Base-by-base conservation (phyloP, 2,329 filamentous ascomycete genomes). In the Escovopsis sp. region DNA sequence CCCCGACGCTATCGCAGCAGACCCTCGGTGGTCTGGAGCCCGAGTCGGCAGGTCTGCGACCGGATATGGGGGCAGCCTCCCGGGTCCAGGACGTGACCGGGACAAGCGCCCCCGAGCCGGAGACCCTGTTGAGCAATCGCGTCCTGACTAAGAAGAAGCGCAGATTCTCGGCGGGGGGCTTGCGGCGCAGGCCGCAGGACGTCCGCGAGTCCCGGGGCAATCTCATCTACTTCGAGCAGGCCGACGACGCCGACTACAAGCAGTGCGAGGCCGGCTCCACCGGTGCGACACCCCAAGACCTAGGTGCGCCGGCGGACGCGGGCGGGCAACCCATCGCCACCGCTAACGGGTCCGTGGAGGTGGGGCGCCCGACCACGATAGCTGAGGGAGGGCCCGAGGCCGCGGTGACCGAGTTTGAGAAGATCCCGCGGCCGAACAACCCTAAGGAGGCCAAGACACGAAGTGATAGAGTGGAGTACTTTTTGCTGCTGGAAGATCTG, bases 401-500 rank as follows among this genome's bases (percentile, higher is more conserved):
- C 27, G 27, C 27, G 8, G 7, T 30, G 8, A 30, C 27, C 27
- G 59, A 62, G 14, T 60, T 62, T 39, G 51, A 47, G 25, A 62
- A 63, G 50, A 67, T 78, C 9, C 66, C 71, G 24, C 66, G 76
- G 9, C 83, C 83, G 0, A 65, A 79, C 48, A 87, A 87, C 51
- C 83, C 83, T 2, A 86, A 86, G 59, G 81, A 86, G 56, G 82
- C 81, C 1, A 79, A 84, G 53, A 72, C 70, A 10, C 71, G 74
- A 37, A 64, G 63, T 12, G 70, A 75, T 43, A 79, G 89, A 29
- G 84, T 94, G 5, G 85, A 95, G 53, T 94, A 89, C 57, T 98
- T 98, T 57, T 67, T 98, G 12, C 70, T 98, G 1, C 67, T 98
- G 9, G 91, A 98, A 61, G 91, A 98, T 57, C 72, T 98, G 38